A percentile compares a stretch with the other conserved stretches of the same genome.
Conservation (phyloP, 768 basidiomycete species). For the Chalciporus sphaerocephalus region DNA sequence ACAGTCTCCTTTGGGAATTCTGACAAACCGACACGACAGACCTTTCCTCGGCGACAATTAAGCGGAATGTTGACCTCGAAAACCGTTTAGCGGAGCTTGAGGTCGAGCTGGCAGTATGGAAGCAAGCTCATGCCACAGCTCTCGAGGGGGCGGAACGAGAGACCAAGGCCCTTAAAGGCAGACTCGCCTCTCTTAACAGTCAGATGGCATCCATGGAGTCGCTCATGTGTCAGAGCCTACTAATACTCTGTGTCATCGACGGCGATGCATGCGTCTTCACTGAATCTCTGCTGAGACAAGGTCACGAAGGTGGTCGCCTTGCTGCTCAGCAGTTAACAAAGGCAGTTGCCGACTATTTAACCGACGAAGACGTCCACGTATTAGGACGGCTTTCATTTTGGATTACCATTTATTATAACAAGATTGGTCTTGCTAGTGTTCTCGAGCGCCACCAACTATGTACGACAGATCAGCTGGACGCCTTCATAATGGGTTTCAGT, state of each 20-base stretch:
- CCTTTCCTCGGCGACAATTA: constrained; percentile 59
- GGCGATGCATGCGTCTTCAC: constrained; percentile 68
- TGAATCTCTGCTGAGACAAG: constrained; percentile 53
- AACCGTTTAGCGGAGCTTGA: constrained; percentile 63
- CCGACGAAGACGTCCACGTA: constrained; percentile 55
- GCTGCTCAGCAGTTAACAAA: constrained; percentile 63
- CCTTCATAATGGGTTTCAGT: constrained; percentile 69
- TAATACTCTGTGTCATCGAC: constrained; percentile 72
- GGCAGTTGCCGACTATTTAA: constrained; percentile 62
- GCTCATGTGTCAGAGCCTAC: constrained; percentile 55
- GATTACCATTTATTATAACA: constrained; percentile 71
- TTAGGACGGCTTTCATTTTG: constrained; percentile 69
- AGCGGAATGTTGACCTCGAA: constrained; percentile 61
- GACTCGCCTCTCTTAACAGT: constrained; percentile 57
- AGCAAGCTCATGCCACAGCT: constrained; percentile 61
- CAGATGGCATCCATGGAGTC: constrained; percentile 59
- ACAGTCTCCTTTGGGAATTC: constrained; percentile 3
- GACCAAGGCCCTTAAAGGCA: constrained; percentile 62
- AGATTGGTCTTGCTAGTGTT: constrained; percentile 46
- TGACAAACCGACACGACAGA: constrained; percentile 37
- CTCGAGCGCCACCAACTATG: constrained; percentile 54
- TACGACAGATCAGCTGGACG: constrained; percentile 60
- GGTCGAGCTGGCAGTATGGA: constrained; percentile 65
- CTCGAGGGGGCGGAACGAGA: constrained; percentile 62
- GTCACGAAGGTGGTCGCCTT: constrained; percentile 58